Evolutionary conservation across 495 filamentous ascomycete genomes (phyloP).

Genomic region (Echria macrotheca): DNA sequence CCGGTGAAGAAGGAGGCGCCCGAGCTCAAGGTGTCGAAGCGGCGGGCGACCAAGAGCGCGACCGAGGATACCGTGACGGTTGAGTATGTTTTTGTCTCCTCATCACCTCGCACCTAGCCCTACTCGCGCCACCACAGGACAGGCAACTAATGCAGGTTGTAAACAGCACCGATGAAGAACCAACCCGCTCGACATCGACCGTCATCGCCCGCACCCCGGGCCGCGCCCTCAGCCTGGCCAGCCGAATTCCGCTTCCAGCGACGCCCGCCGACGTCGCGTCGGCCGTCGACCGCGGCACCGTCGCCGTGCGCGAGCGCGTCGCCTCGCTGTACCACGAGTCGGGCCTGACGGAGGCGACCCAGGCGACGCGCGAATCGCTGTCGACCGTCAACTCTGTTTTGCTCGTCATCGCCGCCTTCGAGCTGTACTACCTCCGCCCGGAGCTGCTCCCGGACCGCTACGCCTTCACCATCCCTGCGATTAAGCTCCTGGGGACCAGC

Average conservation of each 20-base stretch:
- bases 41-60: conserved; percentile 43
- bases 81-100: conserved; percentile 44
- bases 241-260: conserved; percentile 62
- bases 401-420: conserved; percentile 56
- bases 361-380: conserved; percentile 58
- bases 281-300: conserved; percentile 69
- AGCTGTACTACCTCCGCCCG: conserved; percentile 55
- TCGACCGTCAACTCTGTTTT: conserved; percentile 63
- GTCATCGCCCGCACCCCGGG: conserved; percentile 54
- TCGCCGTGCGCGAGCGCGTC: conserved; percentile 53
- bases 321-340: conserved; percentile 43
- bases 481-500: conserved; percentile 45
- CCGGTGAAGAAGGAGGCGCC: conserved; percentile 67
- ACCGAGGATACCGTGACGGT: conserved; percentile 38
- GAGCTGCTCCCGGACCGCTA: conserved; percentile 63
- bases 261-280: conserved; percentile 82
- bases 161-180: conserved; percentile 7
- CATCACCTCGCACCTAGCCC: no score
- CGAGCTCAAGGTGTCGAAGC: conserved; percentile 39
- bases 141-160: no score
- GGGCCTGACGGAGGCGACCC: conserved; percentile 49
- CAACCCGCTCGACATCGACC: conserved; percentile 26
- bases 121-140: no score
- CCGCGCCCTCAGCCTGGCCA: conserved; percentile 46
- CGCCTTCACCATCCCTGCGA: conserved; percentile 62